Evolutionary conservation across 352 stramenopile genomes (phyloP).

Genomic region (Phytophthora multivora): DNA sequence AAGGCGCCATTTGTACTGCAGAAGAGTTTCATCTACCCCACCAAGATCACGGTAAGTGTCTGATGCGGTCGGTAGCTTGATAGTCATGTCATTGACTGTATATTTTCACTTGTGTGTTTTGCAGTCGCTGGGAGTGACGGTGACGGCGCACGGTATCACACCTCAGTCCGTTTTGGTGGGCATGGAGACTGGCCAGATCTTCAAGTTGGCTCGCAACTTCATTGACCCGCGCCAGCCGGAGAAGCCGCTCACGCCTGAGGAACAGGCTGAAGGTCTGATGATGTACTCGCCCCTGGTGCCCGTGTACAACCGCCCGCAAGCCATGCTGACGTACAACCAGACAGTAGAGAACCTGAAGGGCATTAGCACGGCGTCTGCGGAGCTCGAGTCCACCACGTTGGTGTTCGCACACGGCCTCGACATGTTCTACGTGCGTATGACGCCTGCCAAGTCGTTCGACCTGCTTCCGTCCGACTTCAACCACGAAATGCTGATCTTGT

Average conservation of each 20-base stretch:
- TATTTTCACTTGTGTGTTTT: background rate
- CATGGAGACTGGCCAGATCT: conserved; percentile 93
- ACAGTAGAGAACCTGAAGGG: conserved; percentile 81
- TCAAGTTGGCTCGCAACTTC: conserved; percentile 91
- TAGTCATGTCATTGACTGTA: conserved; percentile 6
- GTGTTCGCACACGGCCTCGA: conserved; percentile 94
- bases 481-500: conserved; percentile 91
- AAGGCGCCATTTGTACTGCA: conserved; percentile 92
- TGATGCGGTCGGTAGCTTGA: background rate
- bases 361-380: conserved; percentile 73
- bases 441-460: conserved; percentile 95
- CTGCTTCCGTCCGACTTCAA: conserved; percentile 96
- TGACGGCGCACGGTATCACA: conserved; percentile 95
- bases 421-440: conserved; percentile 94
- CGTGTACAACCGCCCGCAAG: conserved; percentile 82
- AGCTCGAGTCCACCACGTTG: conserved; percentile 96
- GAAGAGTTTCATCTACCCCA: conserved; percentile 94
- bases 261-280: conserved; percentile 82
- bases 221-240: conserved; percentile 95
- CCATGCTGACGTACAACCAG: conserved; percentile 92
- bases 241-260: conserved; percentile 85
- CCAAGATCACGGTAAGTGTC: conserved; percentile 73
- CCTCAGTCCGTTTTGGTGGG: conserved; percentile 93
- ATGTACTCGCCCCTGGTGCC: conserved; percentile 92
- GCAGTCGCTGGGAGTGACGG: conserved; percentile 90